Percentiles rank a stretch among this genome's conserved stretches.
phyloP scores from a whole-genome alignment of 2,329 filamentous ascomycete genomes.

The Trichoderma asperellum region DNA sequence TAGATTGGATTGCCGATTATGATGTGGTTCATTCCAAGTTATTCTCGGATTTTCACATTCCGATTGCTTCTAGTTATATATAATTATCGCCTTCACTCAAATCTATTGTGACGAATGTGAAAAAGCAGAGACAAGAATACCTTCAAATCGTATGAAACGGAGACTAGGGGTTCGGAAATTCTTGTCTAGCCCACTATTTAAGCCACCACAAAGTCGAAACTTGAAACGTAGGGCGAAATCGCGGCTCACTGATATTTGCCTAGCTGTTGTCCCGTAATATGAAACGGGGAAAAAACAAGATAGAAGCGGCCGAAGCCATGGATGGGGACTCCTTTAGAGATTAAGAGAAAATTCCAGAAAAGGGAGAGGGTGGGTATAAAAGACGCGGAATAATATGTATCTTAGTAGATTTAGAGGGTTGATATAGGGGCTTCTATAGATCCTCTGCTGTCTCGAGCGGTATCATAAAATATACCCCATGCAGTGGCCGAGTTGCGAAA shows the following conservation, averaged over 20 bases:
- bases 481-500: too few species aligned
- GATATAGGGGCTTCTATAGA: neutral
- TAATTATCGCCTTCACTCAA: neutral
- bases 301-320: neutral
- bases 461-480: too few species aligned
- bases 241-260: neutral
- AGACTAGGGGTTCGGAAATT: neutral
- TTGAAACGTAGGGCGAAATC: neutral
- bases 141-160: neutral
- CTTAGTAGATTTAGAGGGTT: neutral
- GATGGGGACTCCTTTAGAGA: neutral
- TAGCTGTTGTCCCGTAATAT: neutral
- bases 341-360: neutral
- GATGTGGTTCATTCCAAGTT: too few species aligned
- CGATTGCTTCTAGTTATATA: neutral
- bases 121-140: neutral
- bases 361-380: neutral
- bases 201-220: neutral
- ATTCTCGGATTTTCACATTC: neutral
- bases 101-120: neutral
- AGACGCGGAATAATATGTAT: neutral
- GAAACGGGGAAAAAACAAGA: neutral
- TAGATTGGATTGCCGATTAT: neutral
- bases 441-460: neutral
- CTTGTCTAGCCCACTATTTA: neutral